Conservation (phyloP, 2,329 filamentous ascomycete genomes). For the Aspergillus oerlinghausenensis region DNA sequence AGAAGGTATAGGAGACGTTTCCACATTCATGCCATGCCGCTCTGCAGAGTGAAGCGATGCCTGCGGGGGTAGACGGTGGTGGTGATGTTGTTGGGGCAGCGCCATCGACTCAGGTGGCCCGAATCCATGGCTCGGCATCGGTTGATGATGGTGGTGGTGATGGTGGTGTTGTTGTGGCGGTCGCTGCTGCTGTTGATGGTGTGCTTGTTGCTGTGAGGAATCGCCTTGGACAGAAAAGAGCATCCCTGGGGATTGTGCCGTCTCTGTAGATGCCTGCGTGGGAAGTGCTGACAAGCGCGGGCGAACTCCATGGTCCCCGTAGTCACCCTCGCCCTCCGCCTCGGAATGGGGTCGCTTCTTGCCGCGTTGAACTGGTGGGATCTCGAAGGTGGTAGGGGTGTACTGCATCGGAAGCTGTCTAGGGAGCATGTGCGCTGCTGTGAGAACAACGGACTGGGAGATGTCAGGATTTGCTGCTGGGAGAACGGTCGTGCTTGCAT, state of each 20-base stretch:
- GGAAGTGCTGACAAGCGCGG: constrained; percentile 32
- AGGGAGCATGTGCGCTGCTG: constrained; percentile 30
- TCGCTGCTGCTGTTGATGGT: not conserved
- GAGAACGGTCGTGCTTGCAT: constrained; percentile 36
- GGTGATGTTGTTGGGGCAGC: constrained; percentile 63
- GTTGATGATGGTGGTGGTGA: constrained; percentile 15
- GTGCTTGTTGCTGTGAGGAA: constrained; percentile 18
- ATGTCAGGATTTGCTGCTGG: constrained; percentile 28
- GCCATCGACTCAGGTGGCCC: constrained; percentile 40
- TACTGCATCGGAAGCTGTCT: constrained; percentile 35
- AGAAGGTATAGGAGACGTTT: constrained; percentile 44
- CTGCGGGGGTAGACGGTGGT: constrained; percentile 73
- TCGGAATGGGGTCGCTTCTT: constrained; percentile 33
- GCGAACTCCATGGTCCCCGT: constrained; percentile 20
- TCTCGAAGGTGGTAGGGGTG: constrained; percentile 28
- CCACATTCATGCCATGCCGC: constrained; percentile 53
- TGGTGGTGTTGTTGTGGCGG: not conserved
- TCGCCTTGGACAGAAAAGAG: constrained; percentile 32
- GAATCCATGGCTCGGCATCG: constrained; percentile 26
- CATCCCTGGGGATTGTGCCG: constrained; percentile 31
- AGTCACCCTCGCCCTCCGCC: constrained; percentile 24
- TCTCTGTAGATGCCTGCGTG: constrained; percentile 25
- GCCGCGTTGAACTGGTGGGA: constrained; percentile 27
- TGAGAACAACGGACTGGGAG: constrained; percentile 28
- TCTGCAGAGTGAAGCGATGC: constrained; percentile 62